phyloP scores from a whole-genome alignment of 768 basidiomycete species.

The Cystoderma amianthinum region DNA sequence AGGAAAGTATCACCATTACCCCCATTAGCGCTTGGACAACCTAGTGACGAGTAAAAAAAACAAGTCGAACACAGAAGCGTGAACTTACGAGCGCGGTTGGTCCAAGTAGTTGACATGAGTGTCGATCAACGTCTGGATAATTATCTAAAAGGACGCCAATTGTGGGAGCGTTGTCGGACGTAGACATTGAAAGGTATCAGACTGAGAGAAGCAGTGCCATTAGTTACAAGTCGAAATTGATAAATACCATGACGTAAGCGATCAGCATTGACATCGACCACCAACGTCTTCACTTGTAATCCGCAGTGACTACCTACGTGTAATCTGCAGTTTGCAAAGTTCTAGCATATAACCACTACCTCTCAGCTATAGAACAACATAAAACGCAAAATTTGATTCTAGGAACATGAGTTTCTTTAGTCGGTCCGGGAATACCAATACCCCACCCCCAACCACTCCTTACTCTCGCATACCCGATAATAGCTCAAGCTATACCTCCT shows the following conservation, averaged over 20 bases:
- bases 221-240: no score
- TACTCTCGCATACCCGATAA: conserved; percentile 33
- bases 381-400: background rate
- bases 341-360: no score
- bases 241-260: no score
- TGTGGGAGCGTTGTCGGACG: conserved; percentile 1
- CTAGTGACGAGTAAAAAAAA: conserved; percentile 52
- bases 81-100: conserved; percentile 40
- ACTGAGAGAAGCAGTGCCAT: no score
- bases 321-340: no score
- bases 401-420: conserved; percentile 43
- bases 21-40: conserved; percentile 85
- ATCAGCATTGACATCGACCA: no score
- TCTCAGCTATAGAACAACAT: no score
- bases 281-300: no score
- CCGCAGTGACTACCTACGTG: no score
- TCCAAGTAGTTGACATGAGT: conserved; percentile 45
- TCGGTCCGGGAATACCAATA: conserved; percentile 25
- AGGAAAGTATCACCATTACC: conserved; percentile 79
- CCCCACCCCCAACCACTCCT: conserved; percentile 26
- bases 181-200: conserved; percentile 1
- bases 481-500: conserved; percentile 16
- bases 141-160: conserved; percentile 11
- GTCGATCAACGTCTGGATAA: conserved; percentile 36
- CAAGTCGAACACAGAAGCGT: conserved; percentile 28